Base-by-base conservation (phyloP, 345 rosid genomes). In the Mangifera indica region DNA sequence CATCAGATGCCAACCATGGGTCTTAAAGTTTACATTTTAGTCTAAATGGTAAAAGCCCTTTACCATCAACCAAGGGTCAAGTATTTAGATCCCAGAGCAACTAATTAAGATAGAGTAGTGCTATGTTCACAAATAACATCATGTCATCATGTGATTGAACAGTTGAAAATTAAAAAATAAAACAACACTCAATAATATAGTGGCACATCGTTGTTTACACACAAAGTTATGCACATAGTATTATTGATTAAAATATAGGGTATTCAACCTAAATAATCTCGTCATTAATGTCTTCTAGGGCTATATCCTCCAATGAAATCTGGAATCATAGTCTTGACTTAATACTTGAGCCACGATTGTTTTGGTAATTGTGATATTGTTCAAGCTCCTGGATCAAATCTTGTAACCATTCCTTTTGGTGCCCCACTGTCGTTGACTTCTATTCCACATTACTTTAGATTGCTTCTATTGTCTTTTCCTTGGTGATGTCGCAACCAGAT, bases 321-420 rank as follows among this genome's bases (percentile, higher is more conserved):
- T 11, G 3, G 10, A 37, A 61, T 51, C 22, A 34, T 15, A 13
- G 26, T 7, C 21, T 48, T 48, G 20, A 24, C n/a, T 29, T 5
- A 45, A 34, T 25, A 58, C 15, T 20, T 71, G 48, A 49, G 20
- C 34, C 6, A 52, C 70, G 12, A 11, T 52, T 26, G 5, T 61
- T 54, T n/a, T 29, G 21, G 48, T 46, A 58, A 60, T 24, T 53
- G 26, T 52, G 34, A 45, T 7, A 60, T 21, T 60, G 10, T 32
- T 17, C 49, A 14, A 13, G 51, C 67, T 49, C 34, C 74, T 71
- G 49, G 34, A 21, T 21, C 74, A 26, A 46, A 53, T 29, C 32
- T 48, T 26, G 66, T 9, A 48, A 9, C 21, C 32, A 29, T 66
- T 20, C 10, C 66, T 70, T 26, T 3, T 7, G 29, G 57, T 21